Evolutionary conservation across 2,329 filamentous ascomycete species (phyloP), one percentile per base, ranked within the genome.

Genomic region (Sclerotinia nivalis): DNA sequence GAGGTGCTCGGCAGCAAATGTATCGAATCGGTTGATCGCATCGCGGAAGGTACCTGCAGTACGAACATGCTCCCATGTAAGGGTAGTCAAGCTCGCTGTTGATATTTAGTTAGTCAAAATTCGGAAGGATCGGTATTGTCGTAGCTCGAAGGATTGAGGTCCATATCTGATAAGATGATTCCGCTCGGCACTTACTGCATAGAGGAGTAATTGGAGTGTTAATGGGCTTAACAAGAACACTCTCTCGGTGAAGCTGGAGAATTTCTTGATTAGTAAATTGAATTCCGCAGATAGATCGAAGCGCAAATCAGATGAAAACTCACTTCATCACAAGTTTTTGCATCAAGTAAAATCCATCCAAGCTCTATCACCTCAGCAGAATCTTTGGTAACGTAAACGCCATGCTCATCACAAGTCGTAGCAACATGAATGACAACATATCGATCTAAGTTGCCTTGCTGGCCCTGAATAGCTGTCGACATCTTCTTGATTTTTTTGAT

Each of bases 351-450:
- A 79, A 98, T 97, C 96, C 96, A 99, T 74, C 95, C 96, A 80
- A 99, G 87, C 87, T 99, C 96, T 82, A 99, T 99, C 75, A 99
- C 96, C 84, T 99, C 96, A 73, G 96, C 96, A 71, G 96, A 98
- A 83, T 99, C 96, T 83, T 98, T 98, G 71, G 96, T 99, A 71
- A 99, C 96, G 82, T 99, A 99, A 75, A 99, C 96, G 73, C 96
- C 96, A 83, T 99, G 96, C 82, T 99, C 96, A 82, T 99, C 96
- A 83, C 96, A 99, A 76, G 96, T 99, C 49, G 96, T 99, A 74
- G 96, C 96, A 79, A 98, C 95, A 82, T 99, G 96, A 81, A 98
- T 97, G 79, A 99, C 93, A 75, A 97, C 91, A 83, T 97, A 99
- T 81, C 95, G 92, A 84, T 99, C 96, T 82, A 97, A 88, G 83